These are phyloP conservation scores for Heliamphora pulchella DNA, from an alignment of 179 eudicot genomes.

Conservation along the genomic window DNA sequence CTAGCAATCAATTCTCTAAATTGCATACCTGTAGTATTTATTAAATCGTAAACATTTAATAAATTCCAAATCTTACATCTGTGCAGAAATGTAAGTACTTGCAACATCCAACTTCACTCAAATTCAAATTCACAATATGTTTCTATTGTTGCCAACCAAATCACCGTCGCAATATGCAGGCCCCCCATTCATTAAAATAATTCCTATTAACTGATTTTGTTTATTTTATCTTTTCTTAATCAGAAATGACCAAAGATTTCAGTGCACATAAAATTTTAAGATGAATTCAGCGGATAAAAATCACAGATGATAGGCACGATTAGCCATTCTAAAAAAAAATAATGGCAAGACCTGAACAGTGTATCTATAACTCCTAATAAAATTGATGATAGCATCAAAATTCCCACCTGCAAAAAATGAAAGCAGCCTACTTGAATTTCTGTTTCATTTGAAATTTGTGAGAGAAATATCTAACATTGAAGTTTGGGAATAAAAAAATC, in stretches of 20 bases:
- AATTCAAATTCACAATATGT: too few relatives aligned
- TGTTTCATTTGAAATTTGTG: too few relatives aligned
- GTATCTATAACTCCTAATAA: background rate
- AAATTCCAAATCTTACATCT: too few relatives aligned
- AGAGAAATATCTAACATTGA: background rate
- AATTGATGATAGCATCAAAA: background rate
- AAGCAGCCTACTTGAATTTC: background rate
- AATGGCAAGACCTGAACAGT: background rate
- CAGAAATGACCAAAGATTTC: background rate
- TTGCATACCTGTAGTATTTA: too few relatives aligned
- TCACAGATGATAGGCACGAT: background rate
- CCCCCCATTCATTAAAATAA: too few relatives aligned
- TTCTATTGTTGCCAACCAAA: too few relatives aligned
- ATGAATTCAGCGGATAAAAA: background rate
- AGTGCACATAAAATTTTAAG: background rate
- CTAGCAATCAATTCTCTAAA: too few relatives aligned
- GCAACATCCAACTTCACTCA: too few relatives aligned
- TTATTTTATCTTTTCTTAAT: background rate
- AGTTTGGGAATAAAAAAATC: background rate
- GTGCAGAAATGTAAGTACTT: too few relatives aligned
- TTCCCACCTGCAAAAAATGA: background rate
- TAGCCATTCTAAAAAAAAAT: background rate
- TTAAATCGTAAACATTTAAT: too few relatives aligned
- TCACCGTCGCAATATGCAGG: too few relatives aligned
- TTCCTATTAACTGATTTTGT: too few relatives aligned